Conservation (phyloP, 306 rosid genomes). For the Psophocarpus tetragonolobus region DNA sequence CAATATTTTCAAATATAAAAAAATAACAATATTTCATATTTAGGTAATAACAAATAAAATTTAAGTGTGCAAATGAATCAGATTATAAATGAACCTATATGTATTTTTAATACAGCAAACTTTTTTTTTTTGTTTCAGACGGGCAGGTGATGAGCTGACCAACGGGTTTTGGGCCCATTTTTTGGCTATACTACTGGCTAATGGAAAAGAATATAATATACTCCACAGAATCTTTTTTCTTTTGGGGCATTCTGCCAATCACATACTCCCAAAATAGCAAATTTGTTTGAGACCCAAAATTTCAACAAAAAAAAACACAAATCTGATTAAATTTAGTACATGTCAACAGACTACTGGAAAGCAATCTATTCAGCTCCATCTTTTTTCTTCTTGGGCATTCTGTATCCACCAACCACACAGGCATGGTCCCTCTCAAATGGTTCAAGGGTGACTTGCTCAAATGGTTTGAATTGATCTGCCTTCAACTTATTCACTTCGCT, state of each 20-base stretch:
- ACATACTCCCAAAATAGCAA: not conserved
- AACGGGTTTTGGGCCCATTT: no score
- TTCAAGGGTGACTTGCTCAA: conserved; percentile 85
- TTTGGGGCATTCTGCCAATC: not conserved
- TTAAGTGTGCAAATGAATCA: no score
- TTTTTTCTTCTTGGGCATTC: conserved; percentile 68
- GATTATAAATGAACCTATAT: no score
- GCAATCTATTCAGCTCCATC: conserved; percentile 30
- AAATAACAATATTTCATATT: no score
- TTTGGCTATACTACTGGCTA: not conserved
- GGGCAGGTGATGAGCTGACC: no score
- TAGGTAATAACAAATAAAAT: no score
- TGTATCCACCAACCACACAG: conserved; percentile 83
- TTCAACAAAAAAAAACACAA: not conserved
- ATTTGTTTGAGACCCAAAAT: not conserved
- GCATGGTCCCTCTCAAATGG: conserved; percentile 97
- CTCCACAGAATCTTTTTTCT: conserved; percentile 35
- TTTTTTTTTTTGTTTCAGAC: no score
- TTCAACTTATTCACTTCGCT: conserved; percentile 84
- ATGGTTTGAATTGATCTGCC: conserved; percentile 73
- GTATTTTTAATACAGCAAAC: no score
- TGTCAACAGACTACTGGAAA: not conserved
- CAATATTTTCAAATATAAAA: no score
- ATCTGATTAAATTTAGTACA: not conserved
- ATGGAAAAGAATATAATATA: not conserved